Base-by-base conservation (phyloP, 2,329 filamentous ascomycete species). In the Hymenotorrendiella dingleyae region DNA sequence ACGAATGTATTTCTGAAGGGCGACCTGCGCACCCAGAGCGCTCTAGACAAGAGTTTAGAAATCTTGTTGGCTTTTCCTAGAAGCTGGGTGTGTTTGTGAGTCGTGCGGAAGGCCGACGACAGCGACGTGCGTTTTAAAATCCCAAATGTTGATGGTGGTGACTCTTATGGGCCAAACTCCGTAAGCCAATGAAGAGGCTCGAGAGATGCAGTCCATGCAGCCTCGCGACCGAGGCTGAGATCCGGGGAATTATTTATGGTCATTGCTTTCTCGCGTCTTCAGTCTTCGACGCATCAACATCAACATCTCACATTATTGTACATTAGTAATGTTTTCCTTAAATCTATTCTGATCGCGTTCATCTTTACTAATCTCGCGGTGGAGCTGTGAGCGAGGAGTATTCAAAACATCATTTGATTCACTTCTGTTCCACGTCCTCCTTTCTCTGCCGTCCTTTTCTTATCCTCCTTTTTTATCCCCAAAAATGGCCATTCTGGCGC, bases 11-110 rank as follows among this genome's bases (percentile, higher is more conserved):
- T 66, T 66, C 65, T 67, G 60, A 67, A 67, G 50, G 67, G 71
- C 65, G 70, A 62, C 62, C 71, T 70, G 66, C 73, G 74, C 75
- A 76, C 73, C 61, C 72, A 68, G 61, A 79, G 71, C 65, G 74
- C 73, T 70, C 72, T 70, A 57, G 67, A 62, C 47, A 73, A 60
- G 59, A 72, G 61, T 70, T 66, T 70, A 62, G 71, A 74, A 71
- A 65, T 66, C 57, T 61, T 68, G 59, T 47, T 54, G 55, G 50
- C 48, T 47, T 46, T 44, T 47, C 4, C 36, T 36, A 10, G 24
- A 45, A 43, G 52, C 50, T 54, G 52, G 52, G 32, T 23, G 35
- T 8, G 24, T 41, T 34, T 36, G 32, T 29, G 22, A 16, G 42
- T 45, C 27, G 42, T 36, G 42, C 20, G 22, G 35, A 28, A 37